Evolutionary conservation across 352 stramenopile species (phyloP).

Genomic region (Globisporangium radiosum): DNA sequence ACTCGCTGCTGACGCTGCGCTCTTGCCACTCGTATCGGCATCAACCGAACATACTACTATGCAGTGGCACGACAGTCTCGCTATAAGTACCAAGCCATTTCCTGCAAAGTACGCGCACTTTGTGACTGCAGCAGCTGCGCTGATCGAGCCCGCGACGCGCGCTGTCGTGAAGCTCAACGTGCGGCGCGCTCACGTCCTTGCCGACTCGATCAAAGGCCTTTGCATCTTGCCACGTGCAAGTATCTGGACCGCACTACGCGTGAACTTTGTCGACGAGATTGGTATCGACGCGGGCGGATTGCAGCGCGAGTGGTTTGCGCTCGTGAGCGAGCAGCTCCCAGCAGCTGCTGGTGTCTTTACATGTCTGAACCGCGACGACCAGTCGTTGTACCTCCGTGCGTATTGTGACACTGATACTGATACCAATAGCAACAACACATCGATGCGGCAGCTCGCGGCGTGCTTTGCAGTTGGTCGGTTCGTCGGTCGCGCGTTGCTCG

Average conservation of each 20-base stretch:
- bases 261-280: conserved; percentile 56
- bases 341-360: conserved; percentile 23
- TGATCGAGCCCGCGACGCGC: conserved; percentile 32
- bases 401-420: too few species aligned
- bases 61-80: background rate
- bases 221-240: conserved; percentile 16
- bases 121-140: conserved; percentile 24
- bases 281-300: conserved; percentile 60
- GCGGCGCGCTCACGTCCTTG: background rate
- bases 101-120: conserved; percentile 48
- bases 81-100: conserved; percentile 26
- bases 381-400: conserved; percentile 23
- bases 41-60: background rate
- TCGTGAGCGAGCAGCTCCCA: conserved; percentile 34
- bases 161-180: conserved; percentile 34
- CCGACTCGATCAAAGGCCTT: conserved; percentile 19
- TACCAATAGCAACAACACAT: conserved; percentile 12
- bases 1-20: background rate
- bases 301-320: conserved; percentile 64
- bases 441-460: conserved; percentile 4
- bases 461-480: conserved; percentile 45
- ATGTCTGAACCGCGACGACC: conserved; percentile 21
- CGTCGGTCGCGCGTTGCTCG: conserved; percentile 36
- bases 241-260: conserved; percentile 27
- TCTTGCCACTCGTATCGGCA: background rate